Evolutionary conservation across 2,329 filamentous ascomycete genomes (phyloP), one percentile per base, ranked within the genome.

Genomic region (Fusarium udum): DNA sequence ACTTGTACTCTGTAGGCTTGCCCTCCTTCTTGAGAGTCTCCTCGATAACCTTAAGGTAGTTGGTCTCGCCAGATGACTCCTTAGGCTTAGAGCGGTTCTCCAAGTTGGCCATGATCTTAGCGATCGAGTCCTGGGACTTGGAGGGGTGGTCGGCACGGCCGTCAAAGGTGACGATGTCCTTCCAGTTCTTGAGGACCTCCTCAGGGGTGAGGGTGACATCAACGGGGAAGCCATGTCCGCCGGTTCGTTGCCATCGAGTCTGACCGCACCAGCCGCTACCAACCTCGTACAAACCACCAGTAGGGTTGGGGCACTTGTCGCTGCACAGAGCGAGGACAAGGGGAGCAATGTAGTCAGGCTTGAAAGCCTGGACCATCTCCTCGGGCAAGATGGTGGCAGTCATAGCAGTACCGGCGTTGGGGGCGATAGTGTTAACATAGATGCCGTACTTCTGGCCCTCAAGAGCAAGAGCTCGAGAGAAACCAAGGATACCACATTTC

Each of bases 391-490:
- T 93, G 57, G 93, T 95, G 76, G 92, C 90, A 63, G 96, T 99
- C 93, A 99, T 96, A 81, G 92, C 91, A 49, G 96, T 99, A 78
- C 96, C 96, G 43, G 96, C 96, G 80, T 98, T 99, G 77, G 96
- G 96, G 31, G 96, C 96, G 79, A 99, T 98, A 66, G 95, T 97
- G 89, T 99, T 99, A 83, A 97, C 94, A 79, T 91, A 95, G 83
- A 99, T 98, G 88, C 98, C 97, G 88, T 99, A 95, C 87, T 98
- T 98, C 80, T 90, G 89, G 78, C 96, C 96, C 85, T 99, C 96
- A 56, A 96, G 89, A 58, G 96, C 96, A 62, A 99, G 90, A 57
- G 96, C 94, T 77, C 95, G 93, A 45, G 95, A 97, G 87, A 99
- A 94, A 70, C 96, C 96, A 46, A 99, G 92, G 75, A 99, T 98